Evolutionary conservation across 768 basidiomycete species (phyloP).

Genomic region (Xanthoconium purpureum): DNA sequence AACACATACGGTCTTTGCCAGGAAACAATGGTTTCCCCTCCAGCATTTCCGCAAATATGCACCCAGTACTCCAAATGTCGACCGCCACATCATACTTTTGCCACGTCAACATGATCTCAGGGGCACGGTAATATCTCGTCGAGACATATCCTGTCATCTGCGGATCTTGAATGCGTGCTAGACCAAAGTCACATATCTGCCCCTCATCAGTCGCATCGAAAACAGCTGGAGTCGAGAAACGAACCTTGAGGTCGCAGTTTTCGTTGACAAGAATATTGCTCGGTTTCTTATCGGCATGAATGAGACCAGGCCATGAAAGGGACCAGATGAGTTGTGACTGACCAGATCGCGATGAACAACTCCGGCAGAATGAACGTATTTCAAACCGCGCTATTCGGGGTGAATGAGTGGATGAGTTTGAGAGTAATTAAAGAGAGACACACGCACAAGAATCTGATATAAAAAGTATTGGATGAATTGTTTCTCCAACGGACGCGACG

Average conservation of each 20-base stretch:
- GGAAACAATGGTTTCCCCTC: conserved; percentile 99
- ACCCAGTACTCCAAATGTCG: conserved; percentile 99
- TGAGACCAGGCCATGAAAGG: background rate
- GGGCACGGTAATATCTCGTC: conserved; percentile 97
- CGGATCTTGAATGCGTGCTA: conserved; percentile 97
- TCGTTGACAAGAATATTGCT: conserved; percentile 99
- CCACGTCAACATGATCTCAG: conserved; percentile 99
- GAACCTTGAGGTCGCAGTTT: conserved; percentile 96
- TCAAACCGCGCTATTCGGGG: conserved; percentile 77
- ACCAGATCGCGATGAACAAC: conserved; percentile 97
- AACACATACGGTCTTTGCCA: conserved; percentile 93
- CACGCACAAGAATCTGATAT: conserved; percentile 91
- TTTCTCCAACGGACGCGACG: conserved; percentile 95
- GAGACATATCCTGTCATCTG: conserved; percentile 99
- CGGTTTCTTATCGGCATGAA: conserved; percentile 66
- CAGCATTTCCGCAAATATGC: conserved; percentile 99
- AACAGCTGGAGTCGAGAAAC: conserved; percentile 11
- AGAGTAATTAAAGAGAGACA: background rate
- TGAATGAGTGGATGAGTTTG: conserved; percentile 13
- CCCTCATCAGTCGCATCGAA: conserved; percentile 4
- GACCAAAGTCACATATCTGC: conserved; percentile 97
- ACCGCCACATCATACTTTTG: conserved; percentile 99
- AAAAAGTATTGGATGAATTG: conserved; percentile 99
- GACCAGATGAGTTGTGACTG: conserved; percentile 23
- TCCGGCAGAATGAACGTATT: conserved; percentile 99